A percentile compares a stretch with the other conserved stretches of the same genome.
These are phyloP conservation scores for Exophiala phaeomuriformis DNA, from an alignment of 2,329 filamentous ascomycete genomes.

Conservation along the genomic window DNA sequence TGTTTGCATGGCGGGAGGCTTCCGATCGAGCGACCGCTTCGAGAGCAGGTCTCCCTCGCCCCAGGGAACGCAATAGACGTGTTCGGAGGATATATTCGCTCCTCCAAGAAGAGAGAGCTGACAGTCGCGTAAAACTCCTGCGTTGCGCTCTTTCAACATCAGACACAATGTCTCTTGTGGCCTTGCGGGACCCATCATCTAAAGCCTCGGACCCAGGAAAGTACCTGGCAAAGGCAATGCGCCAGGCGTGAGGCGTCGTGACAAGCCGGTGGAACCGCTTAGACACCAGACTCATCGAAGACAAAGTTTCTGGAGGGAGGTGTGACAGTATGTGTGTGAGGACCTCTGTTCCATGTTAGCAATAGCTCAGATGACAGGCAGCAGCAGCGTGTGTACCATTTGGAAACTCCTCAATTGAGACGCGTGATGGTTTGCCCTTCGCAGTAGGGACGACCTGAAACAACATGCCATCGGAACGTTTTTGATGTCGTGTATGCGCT, in stretches of 20 bases:
- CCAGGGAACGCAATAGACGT: conserved; percentile 70
- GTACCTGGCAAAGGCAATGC: conserved; percentile 81
- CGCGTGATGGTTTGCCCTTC: conserved; percentile 39
- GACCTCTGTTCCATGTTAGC: conserved; percentile 58
- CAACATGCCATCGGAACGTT: conserved; percentile 37
- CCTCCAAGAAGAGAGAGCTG: conserved; percentile 80
- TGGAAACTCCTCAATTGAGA: conserved; percentile 57
- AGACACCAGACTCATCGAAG: conserved; percentile 75
- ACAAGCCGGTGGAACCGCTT: conserved; percentile 79
- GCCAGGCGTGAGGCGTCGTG: conserved; percentile 88
- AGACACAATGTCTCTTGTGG: conserved; percentile 36
- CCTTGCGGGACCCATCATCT: conserved; percentile 32
- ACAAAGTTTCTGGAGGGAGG: conserved; percentile 75
- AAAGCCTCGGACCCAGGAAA: conserved; percentile 69
- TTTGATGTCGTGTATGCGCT: conserved; percentile 34
- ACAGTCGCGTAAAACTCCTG: conserved; percentile 75
- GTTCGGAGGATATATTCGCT: conserved; percentile 92
- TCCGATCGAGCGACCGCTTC: conserved; percentile 49
- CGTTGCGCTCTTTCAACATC: conserved; percentile 54
- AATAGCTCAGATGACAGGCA: not conserved
- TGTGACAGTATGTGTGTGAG: conserved; percentile 87
- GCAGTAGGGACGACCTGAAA: conserved; percentile 47
- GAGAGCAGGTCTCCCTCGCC: conserved; percentile 65
- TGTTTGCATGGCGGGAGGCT: conserved; percentile 46
- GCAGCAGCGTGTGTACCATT: conserved; percentile 56